These are phyloP conservation scores for Talinum fruticosum DNA, from an alignment of 148 eudicot species.

Conservation along the genomic window DNA sequence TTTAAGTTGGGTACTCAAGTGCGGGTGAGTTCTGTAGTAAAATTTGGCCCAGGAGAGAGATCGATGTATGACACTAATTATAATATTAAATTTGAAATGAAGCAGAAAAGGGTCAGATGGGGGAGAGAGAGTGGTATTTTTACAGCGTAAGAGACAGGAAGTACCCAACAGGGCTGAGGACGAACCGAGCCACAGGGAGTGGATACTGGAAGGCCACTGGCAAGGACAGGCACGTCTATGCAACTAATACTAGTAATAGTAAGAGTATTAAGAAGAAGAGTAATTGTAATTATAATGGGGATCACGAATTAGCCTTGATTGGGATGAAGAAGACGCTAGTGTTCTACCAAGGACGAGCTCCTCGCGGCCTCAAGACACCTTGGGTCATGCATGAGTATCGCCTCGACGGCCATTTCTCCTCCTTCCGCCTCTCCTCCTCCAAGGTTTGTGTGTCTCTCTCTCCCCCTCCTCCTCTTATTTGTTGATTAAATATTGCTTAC, in stretches of 20 bases:
- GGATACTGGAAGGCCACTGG: constrained; percentile 93
- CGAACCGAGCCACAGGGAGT: constrained; percentile 67
- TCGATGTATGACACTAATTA: too few species aligned
- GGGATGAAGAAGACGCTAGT: constrained; percentile 90
- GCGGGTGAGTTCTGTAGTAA: too few species aligned
- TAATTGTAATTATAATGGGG: background rate
- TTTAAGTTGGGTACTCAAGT: too few species aligned
- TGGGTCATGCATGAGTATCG: constrained; percentile 97
- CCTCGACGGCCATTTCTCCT: constrained; percentile 71
- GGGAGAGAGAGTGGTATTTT: constrained; percentile 82
- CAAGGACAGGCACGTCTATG: constrained; percentile 52
- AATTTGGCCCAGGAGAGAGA: too few species aligned
- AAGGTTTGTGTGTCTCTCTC: constrained; percentile 30
- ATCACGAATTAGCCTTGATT: constrained; percentile 26
- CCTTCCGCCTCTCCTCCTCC: constrained; percentile 45
- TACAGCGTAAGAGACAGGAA: constrained; percentile 76
- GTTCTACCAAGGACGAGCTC: constrained; percentile 81
- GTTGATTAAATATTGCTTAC: too few species aligned
- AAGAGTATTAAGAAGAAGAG: background rate
- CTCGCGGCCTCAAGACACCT: constrained; percentile 62
- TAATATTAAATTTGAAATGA: too few species aligned
- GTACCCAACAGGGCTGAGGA: constrained; percentile 73
- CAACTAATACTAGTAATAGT: background rate
- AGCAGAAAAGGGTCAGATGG: constrained; percentile 76
- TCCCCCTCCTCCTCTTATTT: background rate